Conservation (phyloP, 2,329 filamentous ascomycete genomes). For the Alternaria sp. region DNA sequence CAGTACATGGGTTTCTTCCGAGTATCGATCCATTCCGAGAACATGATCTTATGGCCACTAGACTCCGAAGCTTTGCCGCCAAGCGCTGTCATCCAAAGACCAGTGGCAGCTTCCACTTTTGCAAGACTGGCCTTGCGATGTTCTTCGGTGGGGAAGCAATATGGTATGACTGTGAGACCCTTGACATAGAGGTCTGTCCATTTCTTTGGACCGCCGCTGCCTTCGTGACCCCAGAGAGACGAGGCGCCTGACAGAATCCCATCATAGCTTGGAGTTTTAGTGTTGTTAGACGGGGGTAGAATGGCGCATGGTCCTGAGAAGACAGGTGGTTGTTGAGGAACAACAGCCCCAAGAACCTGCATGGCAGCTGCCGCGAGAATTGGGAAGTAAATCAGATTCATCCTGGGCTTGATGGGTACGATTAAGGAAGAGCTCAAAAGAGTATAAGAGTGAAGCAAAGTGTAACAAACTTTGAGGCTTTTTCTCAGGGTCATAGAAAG, state of each 20-base stretch:
- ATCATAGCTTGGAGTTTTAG: slow-evolving; percentile 1
- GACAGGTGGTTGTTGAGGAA: background rate
- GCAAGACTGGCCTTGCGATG: slow-evolving; percentile 1
- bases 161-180: background rate
- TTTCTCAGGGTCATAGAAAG: background rate
- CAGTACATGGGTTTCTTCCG: slow-evolving; percentile 4
- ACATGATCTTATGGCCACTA: slow-evolving; percentile 3
- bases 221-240: slow-evolving; percentile 1
- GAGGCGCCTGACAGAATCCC: background rate
- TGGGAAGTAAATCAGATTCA: background rate
- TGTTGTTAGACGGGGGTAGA: slow-evolving; percentile 1
- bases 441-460: background rate
- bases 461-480: background rate
- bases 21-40: background rate
- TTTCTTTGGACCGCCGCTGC: slow-evolving; percentile 1
- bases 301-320: slow-evolving; percentile 6
- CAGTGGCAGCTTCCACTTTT: slow-evolving; percentile 5
- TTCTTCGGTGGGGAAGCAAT: slow-evolving; percentile 1
- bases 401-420: background rate
- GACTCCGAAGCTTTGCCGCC: background rate
- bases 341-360: background rate
- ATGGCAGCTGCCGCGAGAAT: slow-evolving; percentile 1
- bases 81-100: background rate
- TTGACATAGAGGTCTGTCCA: slow-evolving; percentile 6
- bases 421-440: background rate